These are phyloP conservation scores for Penicillium sp. DNA, from an alignment of 2,329 filamentous ascomycete species.

Conservation along the genomic window DNA sequence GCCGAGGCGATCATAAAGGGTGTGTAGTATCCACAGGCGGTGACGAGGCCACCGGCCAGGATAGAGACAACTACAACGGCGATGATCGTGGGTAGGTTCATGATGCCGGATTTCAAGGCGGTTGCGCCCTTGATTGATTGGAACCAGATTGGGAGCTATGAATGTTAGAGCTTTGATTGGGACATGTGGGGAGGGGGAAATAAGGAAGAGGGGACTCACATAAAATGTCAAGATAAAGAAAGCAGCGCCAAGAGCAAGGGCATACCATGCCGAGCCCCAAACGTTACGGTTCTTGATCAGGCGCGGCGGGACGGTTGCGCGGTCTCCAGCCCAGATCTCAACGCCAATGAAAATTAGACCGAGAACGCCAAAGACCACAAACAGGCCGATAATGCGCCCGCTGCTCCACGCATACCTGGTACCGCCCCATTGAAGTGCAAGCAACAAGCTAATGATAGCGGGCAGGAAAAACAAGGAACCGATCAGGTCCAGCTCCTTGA, in stretches of 20 bases:
- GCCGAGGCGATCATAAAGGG: slow-evolving; percentile 40
- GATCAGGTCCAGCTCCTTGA: slow-evolving; percentile 39
- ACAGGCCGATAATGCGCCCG: slow-evolving; percentile 47
- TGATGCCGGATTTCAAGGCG: slow-evolving; percentile 39
- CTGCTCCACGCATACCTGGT: slow-evolving; percentile 47
- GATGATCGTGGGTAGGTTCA: slow-evolving; percentile 38
- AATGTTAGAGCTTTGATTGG: not conserved
- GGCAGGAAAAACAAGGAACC: slow-evolving; percentile 49
- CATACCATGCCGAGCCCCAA: slow-evolving; percentile 40
- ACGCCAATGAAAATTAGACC: slow-evolving; percentile 42
- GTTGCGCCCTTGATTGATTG: slow-evolving; percentile 39
- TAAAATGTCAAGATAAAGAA: slow-evolving; percentile 49
- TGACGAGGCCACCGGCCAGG: slow-evolving; percentile 31
- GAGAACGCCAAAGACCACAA: slow-evolving; percentile 52
- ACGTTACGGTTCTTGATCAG: slow-evolving; percentile 47
- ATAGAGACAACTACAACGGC: slow-evolving; percentile 32
- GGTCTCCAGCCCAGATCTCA: slow-evolving; percentile 40
- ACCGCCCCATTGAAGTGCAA: slow-evolving; percentile 51
- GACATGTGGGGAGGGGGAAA: not conserved
- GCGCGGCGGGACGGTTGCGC: slow-evolving; percentile 46
- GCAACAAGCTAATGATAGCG: slow-evolving; percentile 46
- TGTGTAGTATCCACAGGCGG: slow-evolving; percentile 39
- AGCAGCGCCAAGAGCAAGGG: slow-evolving; percentile 44
- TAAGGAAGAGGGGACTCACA: slow-evolving; percentile 15
- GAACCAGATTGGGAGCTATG: slow-evolving; percentile 46